These are phyloP conservation scores for Gnomoniopsis sp. DNA, from an alignment of 2,329 filamentous ascomycete species.

Conservation along the genomic window DNA sequence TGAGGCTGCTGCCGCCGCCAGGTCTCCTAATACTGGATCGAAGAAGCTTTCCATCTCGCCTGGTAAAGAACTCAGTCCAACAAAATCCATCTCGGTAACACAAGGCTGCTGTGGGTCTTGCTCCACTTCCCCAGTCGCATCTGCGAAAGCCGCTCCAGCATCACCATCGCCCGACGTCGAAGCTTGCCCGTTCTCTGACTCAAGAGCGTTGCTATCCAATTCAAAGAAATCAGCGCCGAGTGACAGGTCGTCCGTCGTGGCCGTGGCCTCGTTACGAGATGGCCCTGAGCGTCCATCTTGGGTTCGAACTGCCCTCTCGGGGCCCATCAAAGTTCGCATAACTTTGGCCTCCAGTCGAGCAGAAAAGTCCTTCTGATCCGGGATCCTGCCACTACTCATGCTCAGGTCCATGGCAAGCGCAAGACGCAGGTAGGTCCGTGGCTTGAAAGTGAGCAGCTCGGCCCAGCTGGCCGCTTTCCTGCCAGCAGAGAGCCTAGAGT, in stretches of 20 bases:
- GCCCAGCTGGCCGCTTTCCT: constrained; percentile 35
- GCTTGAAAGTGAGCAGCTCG: constrained; percentile 38
- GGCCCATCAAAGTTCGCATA: background rate
- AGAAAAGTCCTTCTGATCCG: constrained; percentile 39
- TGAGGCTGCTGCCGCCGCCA: background rate
- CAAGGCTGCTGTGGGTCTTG: background rate
- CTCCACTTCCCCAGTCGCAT: background rate
- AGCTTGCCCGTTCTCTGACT: background rate
- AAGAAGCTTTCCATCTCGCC: background rate
- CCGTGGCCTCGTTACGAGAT: background rate
- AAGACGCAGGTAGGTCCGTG: constrained; percentile 37
- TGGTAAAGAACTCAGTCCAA: background rate
- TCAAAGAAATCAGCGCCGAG: background rate
- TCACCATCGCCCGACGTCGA: background rate
- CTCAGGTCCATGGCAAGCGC: constrained; percentile 42
- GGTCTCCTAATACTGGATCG: background rate
- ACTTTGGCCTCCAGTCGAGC: constrained; percentile 26
- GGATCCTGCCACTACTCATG: constrained; percentile 39
- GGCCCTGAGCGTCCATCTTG: background rate
- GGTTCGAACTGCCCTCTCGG: background rate
- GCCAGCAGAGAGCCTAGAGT: background rate
- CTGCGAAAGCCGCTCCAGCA: background rate
- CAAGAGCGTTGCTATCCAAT: background rate
- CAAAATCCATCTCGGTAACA: background rate
- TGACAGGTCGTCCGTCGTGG: background rate